Base-by-base conservation (phyloP, 257 asterid genomes). In the Lantana camara region DNA sequence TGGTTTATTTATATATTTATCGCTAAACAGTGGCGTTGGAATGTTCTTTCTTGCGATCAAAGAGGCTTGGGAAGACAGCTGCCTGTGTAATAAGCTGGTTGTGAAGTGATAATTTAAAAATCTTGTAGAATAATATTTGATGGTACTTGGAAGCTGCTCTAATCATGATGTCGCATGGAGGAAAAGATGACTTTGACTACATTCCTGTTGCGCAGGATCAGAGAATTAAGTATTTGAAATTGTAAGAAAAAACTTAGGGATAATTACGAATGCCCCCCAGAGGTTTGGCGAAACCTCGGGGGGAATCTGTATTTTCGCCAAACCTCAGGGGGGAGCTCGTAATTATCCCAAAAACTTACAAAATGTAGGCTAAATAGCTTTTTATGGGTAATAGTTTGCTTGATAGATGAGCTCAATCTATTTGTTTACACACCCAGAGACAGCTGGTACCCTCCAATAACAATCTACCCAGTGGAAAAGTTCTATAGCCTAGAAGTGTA, bases 81-180 rank as follows among this genome's bases (percentile, higher is more conserved):
- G 62, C 60, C 30, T 20, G 16, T 54, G 42, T 21, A 24, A 55
- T 23, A 29, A 63, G 44, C 41, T 45, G 34, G 40, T 10, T 19
- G 27, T 44, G 22, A 67, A 38, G 41, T 19, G 16, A 53, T 37
- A 29, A 48, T 45, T 27, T 51, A 14, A 49, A 14, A 49, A 41
- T 27, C 47, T 38, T 3, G 22, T 42, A 29, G 7, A 19, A 46
- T 37, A 47, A 55, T 45, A 48, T 47, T n/a, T 23, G 22, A 17
- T 56, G 54, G 15, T 23, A 42, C 14, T 66, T 44, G 44, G 62
- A 34, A 63, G 66, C 69, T 45, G 48, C 66, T 65, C 21, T 22
- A 2, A 14, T 42, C 41, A 19, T 55, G 34, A 24, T 23, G 37
- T 55, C 16, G 47, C 29, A 45, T 20, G 57, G 37, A 32, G 37